A percentile compares a stretch with the other conserved stretches of the same genome.
Evolutionary conservation across 805 yeast species (phyloP).

Genomic region (Pachysolen tannophilus): DNA sequence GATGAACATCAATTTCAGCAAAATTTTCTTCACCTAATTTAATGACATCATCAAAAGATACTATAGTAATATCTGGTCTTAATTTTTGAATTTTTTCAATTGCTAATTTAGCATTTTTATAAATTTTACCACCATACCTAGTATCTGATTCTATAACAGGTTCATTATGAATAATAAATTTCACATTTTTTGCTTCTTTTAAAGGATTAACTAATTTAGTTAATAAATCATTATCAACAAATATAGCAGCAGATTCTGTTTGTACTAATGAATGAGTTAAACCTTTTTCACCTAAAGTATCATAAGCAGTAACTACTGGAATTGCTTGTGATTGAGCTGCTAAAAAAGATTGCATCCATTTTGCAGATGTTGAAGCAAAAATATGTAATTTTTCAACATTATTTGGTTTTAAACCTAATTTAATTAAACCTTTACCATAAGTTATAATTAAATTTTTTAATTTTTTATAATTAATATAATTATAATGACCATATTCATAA

Average conservation of each 20-base stretch:
- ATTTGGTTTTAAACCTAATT: conserved; percentile 61
- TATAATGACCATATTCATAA: conserved; percentile 72
- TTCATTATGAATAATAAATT: conserved; percentile 66
- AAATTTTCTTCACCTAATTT: conserved; percentile 52
- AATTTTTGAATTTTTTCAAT: conserved; percentile 47
- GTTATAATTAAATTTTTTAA: conserved; percentile 39
- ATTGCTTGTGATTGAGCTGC: conserved; percentile 74
- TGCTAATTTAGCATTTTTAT: conserved; percentile 48
- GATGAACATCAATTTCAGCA: conserved; percentile 26
- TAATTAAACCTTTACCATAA: conserved; percentile 69
- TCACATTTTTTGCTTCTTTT: conserved; percentile 49
- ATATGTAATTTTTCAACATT: conserved; percentile 64
- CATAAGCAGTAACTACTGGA: conserved; percentile 93
- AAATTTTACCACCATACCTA: conserved; percentile 54
- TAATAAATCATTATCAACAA: conserved; percentile 76
- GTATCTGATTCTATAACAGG: conserved; percentile 52
- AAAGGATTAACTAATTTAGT: conserved; percentile 64
- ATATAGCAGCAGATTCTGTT: conserved; percentile 72
- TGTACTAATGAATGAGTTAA: conserved; percentile 78
- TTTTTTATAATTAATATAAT: conserved; percentile 55
- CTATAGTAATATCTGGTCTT: conserved; percentile 72
- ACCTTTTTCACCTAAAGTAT: conserved; percentile 86
- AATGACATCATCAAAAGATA: conserved; percentile 57
- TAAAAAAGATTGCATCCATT: conserved; percentile 84
- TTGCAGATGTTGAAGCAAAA: conserved; percentile 80